A percentile compares a stretch with the other conserved stretches of the same genome.
phyloP scores from a whole-genome alignment of 2,329 filamentous ascomycete species.

The Penicillium sp. region DNA sequence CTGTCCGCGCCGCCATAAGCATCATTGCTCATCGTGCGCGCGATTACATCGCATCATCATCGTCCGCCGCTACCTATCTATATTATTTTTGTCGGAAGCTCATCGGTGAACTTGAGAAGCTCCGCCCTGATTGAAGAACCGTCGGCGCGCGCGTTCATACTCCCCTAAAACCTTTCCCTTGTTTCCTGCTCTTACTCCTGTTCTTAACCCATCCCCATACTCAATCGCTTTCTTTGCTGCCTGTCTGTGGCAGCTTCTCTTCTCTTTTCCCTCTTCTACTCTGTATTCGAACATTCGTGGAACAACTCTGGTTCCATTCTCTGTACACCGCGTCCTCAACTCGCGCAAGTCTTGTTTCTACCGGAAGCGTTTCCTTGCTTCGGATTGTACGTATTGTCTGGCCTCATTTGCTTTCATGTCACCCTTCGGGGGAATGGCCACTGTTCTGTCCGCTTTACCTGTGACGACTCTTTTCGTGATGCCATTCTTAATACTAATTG shows the following conservation, averaged over 20 bases:
- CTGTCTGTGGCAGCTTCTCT: neutral
- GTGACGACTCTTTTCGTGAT: constrained; percentile 1
- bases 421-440: constrained; percentile 12
- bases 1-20: too few species aligned
- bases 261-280: neutral
- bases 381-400: constrained; percentile 43
- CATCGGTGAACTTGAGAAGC: neutral
- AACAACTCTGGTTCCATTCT: neutral
- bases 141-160: neutral
- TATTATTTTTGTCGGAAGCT: neutral
- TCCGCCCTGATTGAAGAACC: neutral
- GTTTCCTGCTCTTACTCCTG: neutral
- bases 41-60: neutral
- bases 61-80: neutral
- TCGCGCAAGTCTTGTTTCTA: constrained; percentile 12
- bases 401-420: constrained; percentile 11
- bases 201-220: neutral
- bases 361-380: constrained; percentile 23
- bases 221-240: neutral
- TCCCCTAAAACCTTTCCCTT: neutral
- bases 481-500: constrained; percentile 40
- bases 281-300: neutral
- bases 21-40: neutral
- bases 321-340: constrained; percentile 18
- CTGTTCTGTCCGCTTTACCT: constrained; percentile 1